A percentile compares a stretch with the other conserved stretches of the same genome.
phyloP scores from a whole-genome alignment of 768 basidiomycete genomes.

The Cyclocybe aegerita region DNA sequence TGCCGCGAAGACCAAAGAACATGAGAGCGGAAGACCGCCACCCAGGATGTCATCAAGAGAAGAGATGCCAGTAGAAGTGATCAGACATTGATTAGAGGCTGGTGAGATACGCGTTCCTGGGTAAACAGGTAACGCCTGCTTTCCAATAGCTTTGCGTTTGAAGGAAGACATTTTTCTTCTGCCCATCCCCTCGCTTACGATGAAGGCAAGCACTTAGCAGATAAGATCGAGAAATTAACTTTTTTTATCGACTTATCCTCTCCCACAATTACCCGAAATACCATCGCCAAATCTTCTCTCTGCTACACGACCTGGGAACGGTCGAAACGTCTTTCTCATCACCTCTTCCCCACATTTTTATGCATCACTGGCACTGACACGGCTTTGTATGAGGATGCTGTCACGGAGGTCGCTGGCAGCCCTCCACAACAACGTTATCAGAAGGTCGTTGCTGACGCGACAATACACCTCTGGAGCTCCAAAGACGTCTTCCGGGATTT shows the following conservation, averaged over 20 bases:
- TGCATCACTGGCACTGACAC: no score
- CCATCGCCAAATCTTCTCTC: slow-evolving; percentile 14
- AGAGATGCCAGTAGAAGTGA: slow-evolving; percentile 85
- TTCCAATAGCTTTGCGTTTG: slow-evolving; percentile 60
- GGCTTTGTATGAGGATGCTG: no score
- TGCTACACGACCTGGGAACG: no score
- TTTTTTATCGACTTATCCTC: background rate
- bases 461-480: no score
- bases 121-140: slow-evolving; percentile 34
- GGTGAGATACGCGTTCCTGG: slow-evolving; percentile 61
- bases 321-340: no score
- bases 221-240: slow-evolving; percentile 7
- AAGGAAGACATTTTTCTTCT: slow-evolving; percentile 66
- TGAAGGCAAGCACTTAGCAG: slow-evolving; percentile 6
- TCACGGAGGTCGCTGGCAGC: no score
- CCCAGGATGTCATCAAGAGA: slow-evolving; percentile 95
- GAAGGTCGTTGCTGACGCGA: no score
- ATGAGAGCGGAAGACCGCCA: slow-evolving; percentile 85
- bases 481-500: no score
- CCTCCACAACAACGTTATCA: no score
- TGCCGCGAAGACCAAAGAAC: slow-evolving; percentile 69
- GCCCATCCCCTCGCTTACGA: background rate
- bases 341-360: no score
- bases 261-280: no score
- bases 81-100: slow-evolving; percentile 50